Conservation (phyloP, 148 eudicot species). For the Cornus suecica region DNA sequence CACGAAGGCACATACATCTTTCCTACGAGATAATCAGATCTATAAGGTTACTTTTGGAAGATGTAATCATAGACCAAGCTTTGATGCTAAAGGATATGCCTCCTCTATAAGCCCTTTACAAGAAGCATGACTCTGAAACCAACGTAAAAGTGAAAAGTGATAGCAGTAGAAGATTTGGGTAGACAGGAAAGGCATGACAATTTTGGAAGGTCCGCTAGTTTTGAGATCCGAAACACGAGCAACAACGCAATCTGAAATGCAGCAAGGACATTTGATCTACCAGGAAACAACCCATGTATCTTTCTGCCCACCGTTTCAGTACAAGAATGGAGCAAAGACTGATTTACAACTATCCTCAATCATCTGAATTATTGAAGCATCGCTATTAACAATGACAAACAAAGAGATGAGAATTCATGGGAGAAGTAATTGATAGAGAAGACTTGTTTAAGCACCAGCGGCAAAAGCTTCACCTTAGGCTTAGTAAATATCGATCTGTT, state of each 20-base stretch:
- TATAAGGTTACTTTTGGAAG: too few relatives aligned
- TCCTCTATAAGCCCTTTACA: not conserved
- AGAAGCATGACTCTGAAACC: not conserved
- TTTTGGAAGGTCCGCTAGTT: not conserved
- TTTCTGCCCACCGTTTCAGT: not conserved
- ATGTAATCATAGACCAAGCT: not conserved
- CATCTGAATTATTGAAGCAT: constrained; percentile 2
- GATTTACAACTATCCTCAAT: not conserved
- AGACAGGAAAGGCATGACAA: not conserved
- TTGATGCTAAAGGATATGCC: not conserved
- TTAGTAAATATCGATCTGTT: too few relatives aligned
- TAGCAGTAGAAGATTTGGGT: not conserved
- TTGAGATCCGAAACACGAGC: not conserved
- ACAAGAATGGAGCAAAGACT: not conserved
- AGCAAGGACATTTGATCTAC: not conserved
- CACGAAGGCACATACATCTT: not conserved
- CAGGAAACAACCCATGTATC: not conserved
- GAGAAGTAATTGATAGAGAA: too few relatives aligned
- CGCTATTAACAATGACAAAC: not conserved
- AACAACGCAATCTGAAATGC: not conserved
- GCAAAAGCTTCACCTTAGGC: too few relatives aligned
- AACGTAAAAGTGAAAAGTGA: not conserved
- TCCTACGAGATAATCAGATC: not conserved
- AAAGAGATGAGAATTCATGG: too few relatives aligned
- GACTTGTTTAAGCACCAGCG: too few relatives aligned